Base-by-base conservation (phyloP, 2,329 filamentous ascomycete genomes). In the Aspergillus bombycis region DNA sequence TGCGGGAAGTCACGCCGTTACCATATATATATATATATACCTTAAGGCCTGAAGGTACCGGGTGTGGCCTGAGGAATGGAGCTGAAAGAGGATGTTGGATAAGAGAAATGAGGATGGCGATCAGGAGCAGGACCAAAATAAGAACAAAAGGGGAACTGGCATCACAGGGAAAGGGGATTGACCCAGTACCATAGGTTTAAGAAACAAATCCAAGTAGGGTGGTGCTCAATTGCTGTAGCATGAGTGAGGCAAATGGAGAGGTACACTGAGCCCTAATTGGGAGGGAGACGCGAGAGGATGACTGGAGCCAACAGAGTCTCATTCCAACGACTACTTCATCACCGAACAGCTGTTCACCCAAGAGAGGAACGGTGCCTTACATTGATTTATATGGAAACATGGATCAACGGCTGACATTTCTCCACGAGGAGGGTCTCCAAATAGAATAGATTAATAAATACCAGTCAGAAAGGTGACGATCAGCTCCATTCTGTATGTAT, bases 301-400 rank as follows among this genome's bases (percentile, higher is more conserved):
- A 56, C 36, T 58, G 46, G 58, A 57, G 43, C 61, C 57, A 60
- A 46, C 56, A 58, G 48, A 54, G 43, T 54, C 30, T 32, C 19
- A 16, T 8, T 30, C 46, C 46, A 30, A 50, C 46, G 9, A 34
- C 52, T 55, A 55, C 52, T 55, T 55, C 52, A 55, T 55, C 52
- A 55, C 32, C n/a, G 58, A 55, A 87, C 85, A 70, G 84, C 89
- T 66, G 92, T 55, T 55, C 52, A 55, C 16, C 21, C 7, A 12
- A 19, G 52, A 55, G 52, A 55, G 52, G 52, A 23, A 16, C 12
- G 52, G 52, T 55, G 36, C 52, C 52, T 55, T 38, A 55, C 52
- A 55, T 55, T 26, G 21, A 8, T 55, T 55, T 55, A 55, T 55
- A 55, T 54, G n/a, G 23, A 19, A n/a, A 54, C 19, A 23, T 23